Evolutionary conservation across 768 basidiomycete genomes (phyloP).

Genomic region (Rhodotorula diobovata): DNA sequence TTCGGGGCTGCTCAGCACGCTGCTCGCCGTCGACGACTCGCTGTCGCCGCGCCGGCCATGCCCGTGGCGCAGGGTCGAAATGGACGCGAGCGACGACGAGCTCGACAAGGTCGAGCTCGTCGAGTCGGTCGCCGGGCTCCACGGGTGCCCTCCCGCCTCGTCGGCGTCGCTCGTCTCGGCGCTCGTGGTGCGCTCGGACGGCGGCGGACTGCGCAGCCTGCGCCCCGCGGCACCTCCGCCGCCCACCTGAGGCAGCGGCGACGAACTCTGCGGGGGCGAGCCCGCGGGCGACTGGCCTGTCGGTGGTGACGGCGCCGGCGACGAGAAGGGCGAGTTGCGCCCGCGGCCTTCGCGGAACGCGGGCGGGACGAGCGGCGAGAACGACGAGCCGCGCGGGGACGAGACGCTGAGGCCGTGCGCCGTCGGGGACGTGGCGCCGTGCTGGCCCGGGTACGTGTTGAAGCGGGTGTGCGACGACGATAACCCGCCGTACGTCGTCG

Average conservation of each 20-base stretch:
- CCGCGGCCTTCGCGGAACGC: slow-evolving; percentile 26
- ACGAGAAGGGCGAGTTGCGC: slow-evolving; percentile 3
- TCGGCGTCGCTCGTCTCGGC: slow-evolving; percentile 3
- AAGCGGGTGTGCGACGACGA: neutral
- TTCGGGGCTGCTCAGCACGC: slow-evolving; percentile 21
- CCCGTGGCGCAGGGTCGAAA: neutral
- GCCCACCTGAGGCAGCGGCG: neutral
- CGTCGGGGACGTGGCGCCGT: neutral
- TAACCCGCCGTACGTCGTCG: neutral
- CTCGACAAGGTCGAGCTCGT: slow-evolving; percentile 6
- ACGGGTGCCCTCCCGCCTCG: slow-evolving; percentile 8
- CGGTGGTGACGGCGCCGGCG: slow-evolving; percentile 16
- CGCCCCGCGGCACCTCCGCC: neutral
- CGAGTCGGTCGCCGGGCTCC: slow-evolving; percentile 20
- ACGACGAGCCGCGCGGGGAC: neutral
- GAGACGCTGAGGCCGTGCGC: neutral
- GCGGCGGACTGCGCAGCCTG: slow-evolving; percentile 14
- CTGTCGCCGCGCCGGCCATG: slow-evolving; percentile 8
- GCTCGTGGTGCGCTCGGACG: slow-evolving; percentile 1
- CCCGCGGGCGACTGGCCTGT: slow-evolving; percentile 10
- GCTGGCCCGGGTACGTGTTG: slow-evolving; percentile 16
- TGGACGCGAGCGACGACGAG: neutral
- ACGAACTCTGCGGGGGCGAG: neutral
- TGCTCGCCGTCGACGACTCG: slow-evolving; percentile 14
- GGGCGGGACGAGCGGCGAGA: slow-evolving; percentile 30